phyloP scores from a whole-genome alignment of 768 basidiomycete genomes.

The Mycena maculata region DNA sequence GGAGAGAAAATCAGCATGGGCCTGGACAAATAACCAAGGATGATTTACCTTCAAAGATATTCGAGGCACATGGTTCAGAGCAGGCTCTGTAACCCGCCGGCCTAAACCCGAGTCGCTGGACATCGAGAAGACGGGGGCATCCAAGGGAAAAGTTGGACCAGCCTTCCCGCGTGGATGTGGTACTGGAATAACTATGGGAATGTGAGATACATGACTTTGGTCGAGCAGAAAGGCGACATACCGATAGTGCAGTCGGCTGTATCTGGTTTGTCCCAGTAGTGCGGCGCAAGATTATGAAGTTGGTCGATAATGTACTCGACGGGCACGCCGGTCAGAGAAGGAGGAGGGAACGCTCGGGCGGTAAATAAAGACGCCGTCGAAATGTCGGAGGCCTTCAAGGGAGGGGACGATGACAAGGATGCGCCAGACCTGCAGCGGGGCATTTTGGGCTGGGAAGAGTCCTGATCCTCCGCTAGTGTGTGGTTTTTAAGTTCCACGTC shows the following conservation, averaged over 20 bases:
- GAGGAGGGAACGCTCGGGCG: slow-evolving; percentile 72
- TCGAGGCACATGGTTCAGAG: slow-evolving; percentile 61
- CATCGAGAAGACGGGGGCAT: slow-evolving; percentile 43
- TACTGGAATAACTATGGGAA: slow-evolving; percentile 60
- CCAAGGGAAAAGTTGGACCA: slow-evolving; percentile 45
- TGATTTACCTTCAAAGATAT: slow-evolving; percentile 70
- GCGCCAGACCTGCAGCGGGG: slow-evolving; percentile 35
- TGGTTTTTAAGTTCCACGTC: slow-evolving; percentile 25
- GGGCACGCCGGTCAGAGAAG: slow-evolving; percentile 71
- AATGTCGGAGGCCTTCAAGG: slow-evolving; percentile 30
- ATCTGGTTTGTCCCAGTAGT: slow-evolving; percentile 81
- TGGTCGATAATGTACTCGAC: slow-evolving; percentile 79
- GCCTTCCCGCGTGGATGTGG: slow-evolving; percentile 52
- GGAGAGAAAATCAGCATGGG: slow-evolving; percentile 6
- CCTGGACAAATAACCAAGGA: background rate
- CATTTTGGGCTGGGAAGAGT: slow-evolving; percentile 33
- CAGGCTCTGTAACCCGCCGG: slow-evolving; percentile 65
- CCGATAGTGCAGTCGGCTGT: slow-evolving; percentile 85
- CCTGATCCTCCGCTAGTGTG: slow-evolving; percentile 6
- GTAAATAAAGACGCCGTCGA: slow-evolving; percentile 53
- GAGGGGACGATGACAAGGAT: slow-evolving; percentile 25
- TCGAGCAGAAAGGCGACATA: slow-evolving; percentile 44
- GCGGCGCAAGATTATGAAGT: slow-evolving; percentile 71
- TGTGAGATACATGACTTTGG: slow-evolving; percentile 12
- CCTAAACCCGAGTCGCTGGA: slow-evolving; percentile 53